Evolutionary conservation across 352 stramenopile species (phyloP).

Genomic region (Pythium insidiosum): DNA sequence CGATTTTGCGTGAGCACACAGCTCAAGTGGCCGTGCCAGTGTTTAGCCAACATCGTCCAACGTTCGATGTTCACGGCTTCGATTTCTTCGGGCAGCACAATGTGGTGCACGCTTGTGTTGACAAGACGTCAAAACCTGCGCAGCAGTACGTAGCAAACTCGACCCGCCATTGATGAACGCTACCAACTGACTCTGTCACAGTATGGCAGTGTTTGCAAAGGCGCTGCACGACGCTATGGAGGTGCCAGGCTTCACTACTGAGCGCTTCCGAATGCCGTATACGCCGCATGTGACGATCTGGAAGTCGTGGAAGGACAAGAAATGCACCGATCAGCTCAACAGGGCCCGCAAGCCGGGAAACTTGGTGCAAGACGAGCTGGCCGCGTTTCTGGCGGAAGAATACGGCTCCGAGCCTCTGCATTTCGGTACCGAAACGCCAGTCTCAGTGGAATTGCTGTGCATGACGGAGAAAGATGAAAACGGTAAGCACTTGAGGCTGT

Average conservation of each 20-base stretch:
- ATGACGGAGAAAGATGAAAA: slow-evolving; percentile 28
- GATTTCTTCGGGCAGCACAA: slow-evolving; percentile 26
- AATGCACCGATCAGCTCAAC: slow-evolving; percentile 20
- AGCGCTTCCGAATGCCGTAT: slow-evolving; percentile 23
- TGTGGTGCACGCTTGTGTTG: slow-evolving; percentile 18
- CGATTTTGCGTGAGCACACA: slow-evolving; percentile 3
- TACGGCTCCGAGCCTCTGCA: neutral
- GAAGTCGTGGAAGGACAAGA: slow-evolving; percentile 24
- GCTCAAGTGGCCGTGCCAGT: neutral
- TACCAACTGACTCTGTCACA: neutral
- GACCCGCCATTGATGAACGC: neutral
- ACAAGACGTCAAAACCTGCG: slow-evolving; percentile 9
- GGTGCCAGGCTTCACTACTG: slow-evolving; percentile 18
- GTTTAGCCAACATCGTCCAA: neutral
- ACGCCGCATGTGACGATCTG: slow-evolving; percentile 40
- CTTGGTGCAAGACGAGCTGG: slow-evolving; percentile 21
- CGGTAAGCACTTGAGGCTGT: slow-evolving; percentile 4
- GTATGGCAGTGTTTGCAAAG: too few species aligned
- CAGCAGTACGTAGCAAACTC: slow-evolving; percentile 4
- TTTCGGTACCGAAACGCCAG: slow-evolving; percentile 17
- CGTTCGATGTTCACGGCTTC: slow-evolving; percentile 17
- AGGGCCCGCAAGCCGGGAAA: slow-evolving; percentile 4
- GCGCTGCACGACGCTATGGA: slow-evolving; percentile 19
- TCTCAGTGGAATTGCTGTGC: slow-evolving; percentile 20
- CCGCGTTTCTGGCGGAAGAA: slow-evolving; percentile 7